Evolutionary conservation across 2,329 filamentous ascomycete species (phyloP), one percentile per base, ranked within the genome.

Genomic region (Nigrograna mackinnonii): DNA sequence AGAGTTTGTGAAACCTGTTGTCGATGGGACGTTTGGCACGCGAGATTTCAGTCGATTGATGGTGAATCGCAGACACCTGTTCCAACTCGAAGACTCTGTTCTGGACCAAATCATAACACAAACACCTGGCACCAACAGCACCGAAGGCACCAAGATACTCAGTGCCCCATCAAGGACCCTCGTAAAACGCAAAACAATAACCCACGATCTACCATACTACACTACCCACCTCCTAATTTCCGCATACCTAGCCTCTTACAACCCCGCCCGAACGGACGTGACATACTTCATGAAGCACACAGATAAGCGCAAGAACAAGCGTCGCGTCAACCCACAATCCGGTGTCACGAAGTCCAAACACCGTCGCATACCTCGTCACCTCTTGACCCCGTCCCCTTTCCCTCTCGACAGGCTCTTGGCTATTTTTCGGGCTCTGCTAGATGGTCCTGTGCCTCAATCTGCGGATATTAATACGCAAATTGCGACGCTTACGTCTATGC

Each of bases 31-130:
- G 6, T 84, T 86, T 56, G 79, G 80, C 2, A 83, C 87, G 7
- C 85, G 86, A 55, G 90, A 96, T 59, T 96, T 96, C 68, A 85
- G 88, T 12, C 86, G 88, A 49, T 75, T 99, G 6, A 79, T 97
- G 42, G 84, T 92, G 36, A 80, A 83, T 2, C 80, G 84, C 19
- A 77, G 86, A 13, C 73, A 77, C 0, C 76, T 89, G 22, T 88
- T 92, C 62, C 86, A 90, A 56, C 82, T 88, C 54, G 87, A 91
- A 59, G 69, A 73, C n/a, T 73, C 85, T 0, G 75, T 92, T 3
- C 79, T 87, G 26, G 85, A 86, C 3, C 79, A 78, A 39, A 82
- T 90, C 47, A 55, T 67, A 11, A 32, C 53, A 4, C 17, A 35
- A 6, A 22, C 42, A 4, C 2, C 24, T 7, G 22, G 12, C n/a